Evolutionary conservation across 1,139 yeast species (phyloP).

Genomic region (Suhomyces terraborum): DNA sequence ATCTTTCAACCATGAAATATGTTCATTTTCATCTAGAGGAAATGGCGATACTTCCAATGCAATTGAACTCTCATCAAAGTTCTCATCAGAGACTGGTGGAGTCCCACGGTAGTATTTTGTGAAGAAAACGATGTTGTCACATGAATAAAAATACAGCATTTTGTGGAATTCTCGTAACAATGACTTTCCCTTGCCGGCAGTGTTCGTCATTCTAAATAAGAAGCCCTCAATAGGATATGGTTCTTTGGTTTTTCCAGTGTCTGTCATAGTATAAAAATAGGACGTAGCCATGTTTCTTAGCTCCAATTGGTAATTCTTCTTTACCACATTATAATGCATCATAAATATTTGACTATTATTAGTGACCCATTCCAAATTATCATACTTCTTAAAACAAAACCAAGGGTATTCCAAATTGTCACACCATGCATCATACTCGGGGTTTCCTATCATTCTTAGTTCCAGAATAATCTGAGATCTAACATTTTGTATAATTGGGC

Average conservation of each 20-base stretch:
- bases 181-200: slow-evolving; percentile 46
- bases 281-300: slow-evolving; percentile 41
- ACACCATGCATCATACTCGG: slow-evolving; percentile 21
- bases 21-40: slow-evolving; percentile 45
- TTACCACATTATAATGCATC: slow-evolving; percentile 32
- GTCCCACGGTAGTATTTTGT: slow-evolving; percentile 55
- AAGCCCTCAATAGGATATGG: slow-evolving; percentile 81
- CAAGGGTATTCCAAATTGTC: slow-evolving; percentile 34
- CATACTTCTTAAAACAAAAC: slow-evolving; percentile 68
- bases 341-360: slow-evolving; percentile 52
- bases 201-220: slow-evolving; percentile 57
- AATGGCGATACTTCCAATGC: slow-evolving; percentile 55
- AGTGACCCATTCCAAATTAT: slow-evolving; percentile 73
- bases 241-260: slow-evolving; percentile 35
- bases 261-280: slow-evolving; percentile 9
- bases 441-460: slow-evolving; percentile 12
- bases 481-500: slow-evolving; percentile 39
- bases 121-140: slow-evolving; percentile 62
- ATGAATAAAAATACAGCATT: slow-evolving; percentile 63
- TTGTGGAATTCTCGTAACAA: slow-evolving; percentile 52
- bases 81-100: slow-evolving; percentile 58
- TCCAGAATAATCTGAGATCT: slow-evolving; percentile 24
- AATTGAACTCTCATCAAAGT: slow-evolving; percentile 19
- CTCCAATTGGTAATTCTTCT: slow-evolving; percentile 46
- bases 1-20: slow-evolving; percentile 60